Conservation (phyloP, 1,284 basidiomycete genomes). For the Tranzscheliella williamsii region DNA sequence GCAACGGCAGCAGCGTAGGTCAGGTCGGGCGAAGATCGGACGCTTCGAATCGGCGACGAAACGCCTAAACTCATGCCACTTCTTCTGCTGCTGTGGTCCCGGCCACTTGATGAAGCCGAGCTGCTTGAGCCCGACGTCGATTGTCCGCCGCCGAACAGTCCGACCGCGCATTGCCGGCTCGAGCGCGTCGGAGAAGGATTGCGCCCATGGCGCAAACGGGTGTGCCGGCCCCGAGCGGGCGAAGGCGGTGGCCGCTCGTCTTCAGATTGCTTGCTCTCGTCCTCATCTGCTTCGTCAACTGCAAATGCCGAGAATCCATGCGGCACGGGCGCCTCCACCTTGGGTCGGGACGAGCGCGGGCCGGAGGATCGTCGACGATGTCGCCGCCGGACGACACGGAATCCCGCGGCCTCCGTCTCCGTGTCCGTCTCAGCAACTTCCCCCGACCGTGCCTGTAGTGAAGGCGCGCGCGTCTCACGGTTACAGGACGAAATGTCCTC, state of each 20-base stretch:
- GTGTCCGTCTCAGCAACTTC: not conserved
- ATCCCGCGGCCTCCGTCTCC: conserved; percentile 30
- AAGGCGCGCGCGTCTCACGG: not conserved
- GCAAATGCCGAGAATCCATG: conserved; percentile 39
- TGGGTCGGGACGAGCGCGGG: conserved; percentile 36
- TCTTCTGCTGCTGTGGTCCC: not conserved
- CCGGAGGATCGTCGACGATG: conserved; percentile 20
- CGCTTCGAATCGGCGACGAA: conserved; percentile 19
- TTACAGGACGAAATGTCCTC: conserved; percentile 1
- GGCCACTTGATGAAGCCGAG: not conserved
- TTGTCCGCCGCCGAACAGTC: conserved; percentile 36
- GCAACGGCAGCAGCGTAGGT: conserved; percentile 29
- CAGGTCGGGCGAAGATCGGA: conserved; percentile 41
- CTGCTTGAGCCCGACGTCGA: conserved; percentile 2
- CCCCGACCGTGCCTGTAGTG: not conserved
- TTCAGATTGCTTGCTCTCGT: conserved; percentile 14
- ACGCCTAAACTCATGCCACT: conserved; percentile 10
- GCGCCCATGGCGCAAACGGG: conserved; percentile 7
- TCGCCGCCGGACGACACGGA: conserved; percentile 26
- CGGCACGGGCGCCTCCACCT: conserved; percentile 47
- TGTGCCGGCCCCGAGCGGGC: conserved; percentile 1
- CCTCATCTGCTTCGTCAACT: conserved; percentile 9
- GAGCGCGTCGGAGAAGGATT: conserved; percentile 27
- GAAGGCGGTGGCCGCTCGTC: conserved; percentile 14
- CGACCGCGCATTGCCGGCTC: conserved; percentile 44